phyloP scores from a whole-genome alignment of 148 eudicot genomes.

The Gaultheria prostrata region DNA sequence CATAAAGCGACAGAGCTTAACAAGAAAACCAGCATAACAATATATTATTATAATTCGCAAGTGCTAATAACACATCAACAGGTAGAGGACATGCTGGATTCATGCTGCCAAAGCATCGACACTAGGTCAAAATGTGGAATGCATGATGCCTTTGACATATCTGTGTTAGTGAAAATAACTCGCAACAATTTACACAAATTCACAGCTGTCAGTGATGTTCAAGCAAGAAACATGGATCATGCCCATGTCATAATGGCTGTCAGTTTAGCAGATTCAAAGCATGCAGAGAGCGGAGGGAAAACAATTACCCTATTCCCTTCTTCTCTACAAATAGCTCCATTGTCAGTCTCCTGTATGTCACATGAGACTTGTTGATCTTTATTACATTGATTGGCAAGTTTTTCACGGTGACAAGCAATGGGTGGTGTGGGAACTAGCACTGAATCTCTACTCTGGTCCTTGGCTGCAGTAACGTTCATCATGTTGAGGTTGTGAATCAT shows the following conservation, averaged over 20 bases:
- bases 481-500: constrained; percentile 21
- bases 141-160: background rate
- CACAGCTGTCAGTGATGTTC: background rate
- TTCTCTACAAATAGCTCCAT: constrained; percentile 29
- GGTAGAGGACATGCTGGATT: background rate
- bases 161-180: background rate
- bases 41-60: background rate
- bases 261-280: background rate
- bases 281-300: background rate
- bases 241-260: background rate
- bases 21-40: background rate
- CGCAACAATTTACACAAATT: background rate
- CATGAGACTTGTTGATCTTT: constrained; percentile 32
- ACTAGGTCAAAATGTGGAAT: background rate
- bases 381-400: constrained; percentile 19
- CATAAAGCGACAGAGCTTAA: background rate
- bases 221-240: background rate
- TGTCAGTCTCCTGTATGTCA: constrained; percentile 33
- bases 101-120: background rate
- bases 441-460: constrained; percentile 25
- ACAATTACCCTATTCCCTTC: constrained; percentile 16
- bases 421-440: constrained; percentile 18
- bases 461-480: constrained; percentile 16
- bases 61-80: background rate
- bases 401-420: constrained; percentile 26